Evolutionary conservation across 345 rosid genomes (phyloP).

Genomic region (Ceriops zippeliana): DNA sequence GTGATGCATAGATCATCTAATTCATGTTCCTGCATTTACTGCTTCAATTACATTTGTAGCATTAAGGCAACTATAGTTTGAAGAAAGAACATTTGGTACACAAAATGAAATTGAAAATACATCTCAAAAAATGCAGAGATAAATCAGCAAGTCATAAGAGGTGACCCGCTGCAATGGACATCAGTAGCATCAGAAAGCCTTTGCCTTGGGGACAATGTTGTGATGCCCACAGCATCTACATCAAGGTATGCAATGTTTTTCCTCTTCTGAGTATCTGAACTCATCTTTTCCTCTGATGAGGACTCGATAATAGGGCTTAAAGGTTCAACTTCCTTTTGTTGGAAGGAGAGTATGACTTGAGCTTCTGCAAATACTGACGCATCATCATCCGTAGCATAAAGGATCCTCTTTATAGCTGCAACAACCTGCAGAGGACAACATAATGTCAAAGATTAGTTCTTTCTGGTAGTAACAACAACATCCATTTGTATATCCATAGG

Average conservation of each 20-base stretch:
- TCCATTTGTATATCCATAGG: background rate
- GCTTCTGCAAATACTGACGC: slow-evolving; percentile 63
- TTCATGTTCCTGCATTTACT: background rate
- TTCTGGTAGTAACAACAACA: background rate
- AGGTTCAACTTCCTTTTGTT: slow-evolving; percentile 35
- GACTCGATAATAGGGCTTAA: slow-evolving; percentile 74
- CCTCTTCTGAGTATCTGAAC: slow-evolving; percentile 66
- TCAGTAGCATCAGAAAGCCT: slow-evolving; percentile 83
- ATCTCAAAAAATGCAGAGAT: background rate
- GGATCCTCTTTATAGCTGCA: slow-evolving; percentile 68
- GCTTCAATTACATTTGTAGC: slow-evolving; percentile 22
- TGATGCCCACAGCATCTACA: slow-evolving; percentile 63
- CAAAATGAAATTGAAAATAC: background rate
- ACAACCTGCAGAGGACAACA: slow-evolving; percentile 51
- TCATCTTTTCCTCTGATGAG: slow-evolving; percentile 58
- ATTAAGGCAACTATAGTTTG: slow-evolving; percentile 24
- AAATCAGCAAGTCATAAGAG: slow-evolving; percentile 73
- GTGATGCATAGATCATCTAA: background rate
- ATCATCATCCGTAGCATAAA: slow-evolving; percentile 75
- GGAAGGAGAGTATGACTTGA: slow-evolving; percentile 55
- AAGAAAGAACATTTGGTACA: slow-evolving; percentile 31
- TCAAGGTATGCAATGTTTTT: slow-evolving; percentile 67
- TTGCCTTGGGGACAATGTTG: slow-evolving; percentile 74
- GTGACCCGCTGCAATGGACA: slow-evolving; percentile 85
- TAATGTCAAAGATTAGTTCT: background rate